phyloP scores from a whole-genome alignment of 2,329 filamentous ascomycete species.

The Botrytis byssoidea region DNA sequence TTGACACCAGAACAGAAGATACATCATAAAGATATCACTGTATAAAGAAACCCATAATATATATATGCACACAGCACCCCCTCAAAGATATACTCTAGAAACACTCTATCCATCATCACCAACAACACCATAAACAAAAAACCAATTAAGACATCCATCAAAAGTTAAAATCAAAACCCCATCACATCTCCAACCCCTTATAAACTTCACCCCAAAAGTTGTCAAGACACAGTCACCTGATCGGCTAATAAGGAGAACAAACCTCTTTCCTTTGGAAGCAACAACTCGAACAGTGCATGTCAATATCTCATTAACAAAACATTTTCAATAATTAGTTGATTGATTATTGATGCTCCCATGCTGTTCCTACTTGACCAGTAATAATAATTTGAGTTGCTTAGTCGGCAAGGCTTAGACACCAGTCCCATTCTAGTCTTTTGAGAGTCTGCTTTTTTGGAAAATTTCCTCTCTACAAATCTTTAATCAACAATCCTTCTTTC shows the following conservation, averaged over 20 bases:
- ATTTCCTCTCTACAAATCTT: not conserved
- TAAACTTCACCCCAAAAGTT: not conserved
- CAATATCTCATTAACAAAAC: not conserved
- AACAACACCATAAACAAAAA: no score
- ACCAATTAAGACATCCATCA: not conserved
- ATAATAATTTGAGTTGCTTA: not conserved
- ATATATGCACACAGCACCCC: not conserved
- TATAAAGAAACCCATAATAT: not conserved
- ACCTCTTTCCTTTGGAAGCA: not conserved
- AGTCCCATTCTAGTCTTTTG: not conserved
- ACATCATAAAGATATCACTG: fast-evolving
- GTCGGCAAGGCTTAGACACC: not conserved
- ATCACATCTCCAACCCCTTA: not conserved
- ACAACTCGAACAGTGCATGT: not conserved
- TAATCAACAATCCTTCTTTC: not conserved
- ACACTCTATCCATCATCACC: not conserved
- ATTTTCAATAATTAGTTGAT: not conserved
- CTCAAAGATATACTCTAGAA: not conserved
- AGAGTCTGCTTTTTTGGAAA: not conserved
- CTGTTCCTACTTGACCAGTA: not conserved
- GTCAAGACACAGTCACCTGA: not conserved
- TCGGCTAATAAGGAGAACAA: conserved; percentile 11
- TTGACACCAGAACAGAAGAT: not conserved
- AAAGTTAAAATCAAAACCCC: not conserved
- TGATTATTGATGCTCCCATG: fast-evolving